Conservation (phyloP, 2,329 filamentous ascomycete genomes). For the Teratosphaeria pseudoeucalypti region DNA sequence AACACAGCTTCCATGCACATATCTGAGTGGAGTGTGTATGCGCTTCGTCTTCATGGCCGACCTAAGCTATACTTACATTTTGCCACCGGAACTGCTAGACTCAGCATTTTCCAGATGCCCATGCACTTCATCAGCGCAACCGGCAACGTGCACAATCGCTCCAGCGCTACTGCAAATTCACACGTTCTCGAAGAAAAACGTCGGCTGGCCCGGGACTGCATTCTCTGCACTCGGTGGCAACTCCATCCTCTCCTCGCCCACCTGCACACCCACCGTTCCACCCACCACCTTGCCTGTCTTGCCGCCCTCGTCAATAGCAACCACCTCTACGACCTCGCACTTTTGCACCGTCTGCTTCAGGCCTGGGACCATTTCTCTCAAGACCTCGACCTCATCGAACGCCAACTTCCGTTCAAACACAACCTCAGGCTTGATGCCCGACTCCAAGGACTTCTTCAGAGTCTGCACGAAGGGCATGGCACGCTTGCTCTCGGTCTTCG, state of each 20-base stretch:
- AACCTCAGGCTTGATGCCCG: constrained; percentile 46
- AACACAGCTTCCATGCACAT: neutral
- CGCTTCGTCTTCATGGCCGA: neutral
- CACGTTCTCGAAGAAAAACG: constrained; percentile 72
- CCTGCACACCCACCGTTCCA: constrained; percentile 39
- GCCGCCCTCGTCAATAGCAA: constrained; percentile 60
- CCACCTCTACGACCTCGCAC: constrained; percentile 60
- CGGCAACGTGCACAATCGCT: neutral
- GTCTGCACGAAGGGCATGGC: constrained; percentile 93
- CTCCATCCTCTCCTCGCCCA: constrained; percentile 47
- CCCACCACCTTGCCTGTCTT: constrained; percentile 51
- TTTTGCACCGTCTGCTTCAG: constrained; percentile 65
- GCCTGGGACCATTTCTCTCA: constrained; percentile 67
- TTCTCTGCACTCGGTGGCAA: constrained; percentile 54
- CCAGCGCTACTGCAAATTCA: neutral
- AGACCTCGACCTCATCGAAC: constrained; percentile 72
- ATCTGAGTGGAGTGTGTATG: neutral
- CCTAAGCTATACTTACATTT: neutral
- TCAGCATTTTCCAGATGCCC: neutral
- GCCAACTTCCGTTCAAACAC: constrained; percentile 77
- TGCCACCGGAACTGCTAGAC: neutral
- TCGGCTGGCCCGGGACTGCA: constrained; percentile 72
- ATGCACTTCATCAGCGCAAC: neutral
- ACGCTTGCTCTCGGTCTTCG: constrained; percentile 90
- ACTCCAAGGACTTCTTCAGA: constrained; percentile 71